Evolutionary conservation across 2,329 filamentous ascomycete species (phyloP), one percentile per base, ranked within the genome.

Genomic region (Akanthomyces lecanii): DNA sequence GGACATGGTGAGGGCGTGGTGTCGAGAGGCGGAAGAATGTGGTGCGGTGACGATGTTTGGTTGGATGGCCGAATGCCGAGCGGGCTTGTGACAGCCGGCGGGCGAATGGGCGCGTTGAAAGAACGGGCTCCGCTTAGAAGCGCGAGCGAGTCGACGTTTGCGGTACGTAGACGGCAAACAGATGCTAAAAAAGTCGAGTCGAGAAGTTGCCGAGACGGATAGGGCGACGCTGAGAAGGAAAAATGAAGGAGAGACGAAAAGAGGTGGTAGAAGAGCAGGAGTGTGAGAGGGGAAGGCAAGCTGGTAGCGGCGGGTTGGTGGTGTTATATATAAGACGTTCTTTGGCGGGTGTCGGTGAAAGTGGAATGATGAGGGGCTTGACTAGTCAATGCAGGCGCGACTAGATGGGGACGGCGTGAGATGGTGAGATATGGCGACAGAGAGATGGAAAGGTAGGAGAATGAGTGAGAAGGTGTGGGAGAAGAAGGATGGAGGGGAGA

Each of bases 1-100:
- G 62, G 74, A 73, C 72, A 76, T 75, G 64, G 3, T 40, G 40
- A 45, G 5, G 38, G 38, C 33, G 48, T 44, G 57, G 64, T 72
- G 68, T 68, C 55, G 68, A 25, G 30, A 28, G 56, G n/a, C 66
- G 67, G 71, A 16, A 44, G 53, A 47, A 11, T 66, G 59, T 65
- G 71, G 68, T 44, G 70, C 71, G 44, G 23, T 57, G 33, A 36
- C 40, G 23, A 30, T 42, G 48, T 44, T 10, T 58, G 40, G 44
- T 33, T 44, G 56, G 23, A 6, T 47, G 55, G 38, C 48, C n/a
- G 36, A 56, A 52, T 44, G 57, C 47, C 21, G 42, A 48, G 52
- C 38, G 42, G 45, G 47, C 45, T 60, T 60, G 63, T 36, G 45
- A 53, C 16, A 55, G 62, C 38, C 44, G 40, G 11, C 33, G 59